Conservation (phyloP, 768 basidiomycete genomes). For the Lactarius pseudohatsudake region DNA sequence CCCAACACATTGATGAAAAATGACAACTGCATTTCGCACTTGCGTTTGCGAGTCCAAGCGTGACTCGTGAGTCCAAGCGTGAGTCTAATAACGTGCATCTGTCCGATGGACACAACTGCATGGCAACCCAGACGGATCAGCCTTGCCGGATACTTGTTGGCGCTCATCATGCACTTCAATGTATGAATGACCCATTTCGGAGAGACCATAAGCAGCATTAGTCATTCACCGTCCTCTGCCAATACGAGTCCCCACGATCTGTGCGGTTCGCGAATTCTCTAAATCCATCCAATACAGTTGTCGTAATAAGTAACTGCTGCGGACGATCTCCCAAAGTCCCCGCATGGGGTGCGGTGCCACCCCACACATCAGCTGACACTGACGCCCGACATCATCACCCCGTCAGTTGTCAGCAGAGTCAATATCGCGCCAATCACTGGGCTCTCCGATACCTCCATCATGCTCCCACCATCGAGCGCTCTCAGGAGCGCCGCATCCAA, state of each 20-base stretch:
- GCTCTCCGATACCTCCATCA: slow-evolving; percentile 47
- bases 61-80: neutral
- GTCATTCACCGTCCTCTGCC: neutral
- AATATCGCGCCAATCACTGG: slow-evolving; percentile 51
- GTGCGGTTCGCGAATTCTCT: too few relatives aligned
- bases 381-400: too few relatives aligned
- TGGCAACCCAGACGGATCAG: neutral
- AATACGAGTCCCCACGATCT: too few relatives aligned
- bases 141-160: too few relatives aligned
- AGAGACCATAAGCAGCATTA: neutral
- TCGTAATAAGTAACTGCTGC: neutral
- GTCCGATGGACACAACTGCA: neutral
- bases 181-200: too few relatives aligned
- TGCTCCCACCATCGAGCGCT: slow-evolving; percentile 62
- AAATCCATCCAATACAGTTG: neutral
- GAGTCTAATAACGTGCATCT: too few relatives aligned
- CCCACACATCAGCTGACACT: too few relatives aligned
- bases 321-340: neutral
- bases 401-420: slow-evolving; percentile 42
- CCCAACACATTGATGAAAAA: neutral
- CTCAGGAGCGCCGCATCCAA: slow-evolving; percentile 64
- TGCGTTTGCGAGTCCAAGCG: neutral
- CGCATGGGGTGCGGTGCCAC: neutral
- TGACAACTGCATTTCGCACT: neutral
- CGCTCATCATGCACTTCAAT: neutral